Conservation (phyloP, 768 basidiomycete genomes). For the Daedalea quercina region DNA sequence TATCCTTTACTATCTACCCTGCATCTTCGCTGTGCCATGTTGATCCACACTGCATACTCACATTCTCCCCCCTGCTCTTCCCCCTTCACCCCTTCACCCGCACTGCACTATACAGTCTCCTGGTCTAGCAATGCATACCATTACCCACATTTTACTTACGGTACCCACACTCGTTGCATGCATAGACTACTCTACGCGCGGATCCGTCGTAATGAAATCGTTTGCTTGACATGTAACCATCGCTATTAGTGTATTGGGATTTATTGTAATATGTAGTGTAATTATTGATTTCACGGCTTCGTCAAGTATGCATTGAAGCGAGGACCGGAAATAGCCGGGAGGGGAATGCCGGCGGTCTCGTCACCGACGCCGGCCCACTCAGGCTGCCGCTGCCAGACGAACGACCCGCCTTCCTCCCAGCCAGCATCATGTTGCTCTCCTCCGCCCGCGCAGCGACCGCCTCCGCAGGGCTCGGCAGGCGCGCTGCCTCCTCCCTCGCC, state of each 20-base stretch:
- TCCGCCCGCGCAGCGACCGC: slow-evolving; percentile 43
- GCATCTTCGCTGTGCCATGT: too few relatives aligned
- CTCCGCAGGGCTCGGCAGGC: slow-evolving; percentile 49
- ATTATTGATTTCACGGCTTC: not conserved
- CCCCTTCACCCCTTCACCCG: not conserved
- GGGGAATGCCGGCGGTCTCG: not conserved
- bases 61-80: not conserved
- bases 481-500: slow-evolving; percentile 72
- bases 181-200: not conserved
- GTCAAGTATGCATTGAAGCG: not conserved
- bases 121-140: not conserved
- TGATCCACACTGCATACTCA: not conserved
- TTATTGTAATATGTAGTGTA: not conserved
- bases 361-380: not conserved
- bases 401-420: not conserved
- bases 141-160: not conserved
- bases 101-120: not conserved
- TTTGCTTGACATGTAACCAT: not conserved
- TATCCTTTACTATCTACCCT: too few relatives aligned
- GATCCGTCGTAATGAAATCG: not conserved
- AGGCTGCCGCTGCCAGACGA: too few relatives aligned
- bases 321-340: not conserved
- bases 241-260: not conserved
- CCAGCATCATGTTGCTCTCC: slow-evolving; percentile 49
- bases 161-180: not conserved